Base-by-base conservation (phyloP, 148 eudicot genomes). In the Fagopyrum homotropicum region DNA sequence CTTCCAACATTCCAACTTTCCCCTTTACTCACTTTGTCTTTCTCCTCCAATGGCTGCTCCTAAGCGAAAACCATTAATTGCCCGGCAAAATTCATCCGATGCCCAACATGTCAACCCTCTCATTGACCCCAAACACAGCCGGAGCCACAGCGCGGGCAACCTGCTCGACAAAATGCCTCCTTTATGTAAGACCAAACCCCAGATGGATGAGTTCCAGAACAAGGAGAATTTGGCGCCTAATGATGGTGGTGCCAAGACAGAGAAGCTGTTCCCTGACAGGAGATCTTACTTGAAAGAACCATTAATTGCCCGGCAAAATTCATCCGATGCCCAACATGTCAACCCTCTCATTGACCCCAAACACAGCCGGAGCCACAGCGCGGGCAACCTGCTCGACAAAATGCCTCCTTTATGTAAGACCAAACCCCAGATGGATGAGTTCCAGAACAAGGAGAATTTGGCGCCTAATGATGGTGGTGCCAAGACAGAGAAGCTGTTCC, bases 291-390 rank as follows among this genome's bases (percentile, higher is more conserved):
- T n/a, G n/a, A n/a, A n/a, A n/a, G n/a, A 85, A 82, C 69, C 81
- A 45, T 48, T 85, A n/a, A 80, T 84, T 26, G 75, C 84, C 11
- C 81, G 82, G 6, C 86, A 84, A 44, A 76, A 82, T 76, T 85
- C 94, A 0, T 79, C 78, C 83, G 81, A 83, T 72, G 86, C 98
- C 4, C 86, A 79, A 56, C 83, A 84, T 48, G 77, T 71, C 48
- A 88, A 86, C 48, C 96, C 98, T 12, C 85, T 93, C 15, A 85
- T 76, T 52, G 93, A 89, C 68, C 78, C 78, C 45, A 84, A 83
- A 43, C 88, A 77, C 83, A 81, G 75, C 70, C 84, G 83, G 4
- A 86, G 86, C 77, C 75, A 45, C 54, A 80, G 85, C 54, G 88
- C 83, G 44, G 80, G 84, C 8, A 75, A 48, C 48, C 60, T 47